Conservation (phyloP, 192 early-diverging fungal genomes). For the Backusella mclennaniae region DNA sequence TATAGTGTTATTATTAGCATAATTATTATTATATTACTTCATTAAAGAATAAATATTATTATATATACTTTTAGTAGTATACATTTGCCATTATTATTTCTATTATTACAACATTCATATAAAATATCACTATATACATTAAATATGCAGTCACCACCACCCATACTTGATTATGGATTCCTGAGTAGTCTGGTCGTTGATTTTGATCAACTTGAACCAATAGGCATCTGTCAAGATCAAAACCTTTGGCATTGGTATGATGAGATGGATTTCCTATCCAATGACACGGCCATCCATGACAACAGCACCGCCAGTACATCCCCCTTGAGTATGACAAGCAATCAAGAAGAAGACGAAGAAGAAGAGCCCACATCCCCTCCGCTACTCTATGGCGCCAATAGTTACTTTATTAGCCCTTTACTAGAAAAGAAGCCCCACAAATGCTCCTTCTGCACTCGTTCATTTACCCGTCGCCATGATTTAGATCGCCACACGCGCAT, state of each 20-base stretch:
- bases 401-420: not conserved
- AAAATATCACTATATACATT: not conserved
- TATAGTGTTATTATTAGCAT: not conserved
- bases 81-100: not conserved
- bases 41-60: not conserved
- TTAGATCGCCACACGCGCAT: constrained; percentile 59
- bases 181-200: not conserved
- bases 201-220: not conserved
- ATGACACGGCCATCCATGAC: not conserved
- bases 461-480: constrained; percentile 74
- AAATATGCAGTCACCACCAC: not conserved
- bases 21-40: not conserved
- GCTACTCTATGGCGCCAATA: not conserved
- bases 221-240: not conserved
- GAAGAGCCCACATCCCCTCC: not conserved
- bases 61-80: not conserved
- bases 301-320: not conserved
- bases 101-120: not conserved
- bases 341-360: not conserved
- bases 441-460: constrained; percentile 55
- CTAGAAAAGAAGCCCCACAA: constrained; percentile 47
- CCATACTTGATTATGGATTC: not conserved
- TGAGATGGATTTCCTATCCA: not conserved
- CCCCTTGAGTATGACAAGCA: not conserved
- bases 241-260: not conserved